Evolutionary conservation across 2,329 filamentous ascomycete species (phyloP).

Genomic region (Alternaria brassicae): DNA sequence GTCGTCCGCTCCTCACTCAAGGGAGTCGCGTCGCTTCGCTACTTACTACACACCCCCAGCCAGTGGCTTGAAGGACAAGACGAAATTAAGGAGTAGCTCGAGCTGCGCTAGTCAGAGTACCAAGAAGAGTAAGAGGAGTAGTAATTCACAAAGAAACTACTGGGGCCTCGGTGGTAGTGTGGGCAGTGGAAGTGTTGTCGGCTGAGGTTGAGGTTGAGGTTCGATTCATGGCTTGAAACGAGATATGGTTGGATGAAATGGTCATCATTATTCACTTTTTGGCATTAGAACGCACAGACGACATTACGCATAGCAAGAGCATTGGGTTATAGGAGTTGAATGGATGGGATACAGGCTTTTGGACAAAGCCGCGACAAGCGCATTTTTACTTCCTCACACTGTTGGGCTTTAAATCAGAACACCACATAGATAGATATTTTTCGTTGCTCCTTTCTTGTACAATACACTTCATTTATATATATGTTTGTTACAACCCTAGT

Average conservation of each 20-base stretch:
- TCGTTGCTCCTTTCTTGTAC: not conserved
- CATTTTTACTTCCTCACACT: not conserved
- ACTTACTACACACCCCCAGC: constrained; percentile 8
- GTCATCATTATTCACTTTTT: not conserved
- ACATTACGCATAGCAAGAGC: not conserved
- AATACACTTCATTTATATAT: not conserved
- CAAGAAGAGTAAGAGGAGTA: constrained; percentile 72
- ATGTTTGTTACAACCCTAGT: not conserved
- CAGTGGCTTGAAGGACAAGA: not conserved
- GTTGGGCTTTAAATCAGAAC: not conserved
- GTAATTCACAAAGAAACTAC: constrained; percentile 80
- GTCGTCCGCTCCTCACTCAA: constrained; percentile 25
- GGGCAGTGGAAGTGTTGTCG: constrained; percentile 66
- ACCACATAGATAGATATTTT: not conserved
- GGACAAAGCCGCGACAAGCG: not conserved
- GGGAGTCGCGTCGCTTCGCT: constrained; percentile 22
- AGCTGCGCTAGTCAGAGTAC: constrained; percentile 91
- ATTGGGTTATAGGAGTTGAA: not conserved
- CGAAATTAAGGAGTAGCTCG: constrained; percentile 53
- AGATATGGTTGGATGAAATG: not conserved
- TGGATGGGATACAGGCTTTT: not conserved
- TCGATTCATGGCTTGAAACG: too few species aligned
- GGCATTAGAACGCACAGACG: not conserved
- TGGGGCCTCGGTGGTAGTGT: constrained; percentile 89
- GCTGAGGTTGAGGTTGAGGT: constrained; percentile 25